Evolutionary conservation across 306 rosid species (phyloP).

Genomic region (Cucumis sativus): Cucumber_9930_V3 NC_026656.2:2297001-2297500

Average conservation of each 20-base stretch:
- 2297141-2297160: not conserved
- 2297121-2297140: not conserved
- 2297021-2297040: slow-evolving; percentile 86
- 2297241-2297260: slow-evolving; percentile 80
- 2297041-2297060: slow-evolving; percentile 99
- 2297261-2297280: slow-evolving; percentile 90
- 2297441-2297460: not conserved
- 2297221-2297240: slow-evolving; percentile 98
- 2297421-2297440: not conserved
- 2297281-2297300: slow-evolving; percentile 98
- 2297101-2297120: not conserved
- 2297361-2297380: slow-evolving; percentile 81
- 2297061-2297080: slow-evolving; percentile 61
- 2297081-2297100: not conserved
- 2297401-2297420: slow-evolving; percentile 44
- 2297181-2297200: slow-evolving; percentile 91
- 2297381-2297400: slow-evolving; percentile 88
- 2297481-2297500: not conserved
- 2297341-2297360: slow-evolving; percentile 99
- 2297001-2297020: slow-evolving; percentile 80
- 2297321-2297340: slow-evolving; percentile 95
- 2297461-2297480: not conserved
- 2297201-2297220: slow-evolving; percentile 71
- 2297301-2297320: slow-evolving; percentile 86
- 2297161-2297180: slow-evolving; percentile 18